phyloP scores from a whole-genome alignment of 225 moss, liverwort and hornwort species.

The Antitrichia curtipendula region DNA sequence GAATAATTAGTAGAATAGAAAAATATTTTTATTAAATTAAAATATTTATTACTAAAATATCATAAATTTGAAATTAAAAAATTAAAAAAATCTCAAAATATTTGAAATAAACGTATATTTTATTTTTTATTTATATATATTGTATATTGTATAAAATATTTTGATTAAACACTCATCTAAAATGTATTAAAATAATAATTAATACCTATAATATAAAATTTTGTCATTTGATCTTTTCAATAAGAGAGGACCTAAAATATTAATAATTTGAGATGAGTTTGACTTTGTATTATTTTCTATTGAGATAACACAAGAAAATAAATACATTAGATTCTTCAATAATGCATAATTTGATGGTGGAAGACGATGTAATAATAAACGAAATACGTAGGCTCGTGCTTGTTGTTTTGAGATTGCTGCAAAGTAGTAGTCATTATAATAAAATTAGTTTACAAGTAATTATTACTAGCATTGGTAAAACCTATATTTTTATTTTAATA shows the following conservation, averaged over 20 bases:
- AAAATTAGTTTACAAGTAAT: not conserved
- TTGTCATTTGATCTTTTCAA: constrained; percentile 11
- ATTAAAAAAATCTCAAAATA: not conserved
- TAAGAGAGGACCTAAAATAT: constrained; percentile 35
- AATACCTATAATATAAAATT: not conserved
- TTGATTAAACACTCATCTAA: not conserved
- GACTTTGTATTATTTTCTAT: not conserved
- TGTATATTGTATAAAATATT: too few species aligned
- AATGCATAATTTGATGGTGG: constrained; percentile 45
- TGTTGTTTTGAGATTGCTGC: constrained; percentile 53
- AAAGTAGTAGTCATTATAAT: not conserved
- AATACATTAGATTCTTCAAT: constrained; percentile 30
- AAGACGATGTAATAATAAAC: constrained; percentile 41
- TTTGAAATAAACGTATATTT: fast-evolving
- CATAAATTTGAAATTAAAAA: not conserved
- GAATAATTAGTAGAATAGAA: not conserved
- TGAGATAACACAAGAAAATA: constrained; percentile 13
- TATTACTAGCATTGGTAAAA: too few species aligned
- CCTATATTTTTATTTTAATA: not conserved
- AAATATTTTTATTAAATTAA: not conserved
- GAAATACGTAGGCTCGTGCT: constrained; percentile 40
- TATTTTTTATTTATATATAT: too few species aligned
- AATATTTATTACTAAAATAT: not conserved
- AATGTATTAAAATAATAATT: too few species aligned
- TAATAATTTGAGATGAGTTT: constrained; percentile 15